These are phyloP conservation scores for Geotrichum europaeum DNA, from an alignment of 1,139 yeast genomes.

Conservation along the genomic window DNA sequence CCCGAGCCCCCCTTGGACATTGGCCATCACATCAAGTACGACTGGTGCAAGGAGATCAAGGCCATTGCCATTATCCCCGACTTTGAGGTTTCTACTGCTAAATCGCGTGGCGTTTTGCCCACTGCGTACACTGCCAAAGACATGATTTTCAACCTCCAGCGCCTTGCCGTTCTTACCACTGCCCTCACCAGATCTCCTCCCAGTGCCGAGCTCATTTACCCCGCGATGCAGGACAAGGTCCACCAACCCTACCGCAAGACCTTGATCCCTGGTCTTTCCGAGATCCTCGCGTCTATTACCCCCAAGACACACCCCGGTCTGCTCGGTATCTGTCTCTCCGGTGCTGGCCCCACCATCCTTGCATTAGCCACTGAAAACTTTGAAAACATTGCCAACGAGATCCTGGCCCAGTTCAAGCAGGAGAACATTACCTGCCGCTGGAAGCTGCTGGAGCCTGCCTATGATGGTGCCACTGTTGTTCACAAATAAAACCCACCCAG, in stretches of 20 bases:
- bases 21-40: conserved; percentile 83
- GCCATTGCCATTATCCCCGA: conserved; percentile 90
- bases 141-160: conserved; percentile 79
- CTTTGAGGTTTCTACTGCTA: conserved; percentile 90
- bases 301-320: conserved; percentile 80
- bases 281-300: conserved; percentile 72
- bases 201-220: conserved; percentile 72
- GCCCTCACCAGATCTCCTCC: conserved; percentile 83
- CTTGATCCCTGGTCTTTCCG: conserved; percentile 83
- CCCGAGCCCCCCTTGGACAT: conserved; percentile 79
- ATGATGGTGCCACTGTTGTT: conserved; percentile 60
- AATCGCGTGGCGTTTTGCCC: conserved; percentile 85
- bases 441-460: conserved; percentile 79
- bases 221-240: conserved; percentile 93
- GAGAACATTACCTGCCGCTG: conserved; percentile 69
- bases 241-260: conserved; percentile 94
- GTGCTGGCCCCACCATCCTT: conserved; percentile 96
- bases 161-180: conserved; percentile 67
- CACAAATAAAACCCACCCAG: neutral
- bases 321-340: conserved; percentile 89
- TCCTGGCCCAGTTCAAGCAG: conserved; percentile 59
- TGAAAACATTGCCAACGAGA: conserved; percentile 74
- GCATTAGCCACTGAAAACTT: conserved; percentile 87
- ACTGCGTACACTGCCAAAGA: conserved; percentile 71
- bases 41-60: conserved; percentile 74